phyloP scores from a whole-genome alignment of 2,329 filamentous ascomycete genomes.

The Colletotrichum kahawae region DNA sequence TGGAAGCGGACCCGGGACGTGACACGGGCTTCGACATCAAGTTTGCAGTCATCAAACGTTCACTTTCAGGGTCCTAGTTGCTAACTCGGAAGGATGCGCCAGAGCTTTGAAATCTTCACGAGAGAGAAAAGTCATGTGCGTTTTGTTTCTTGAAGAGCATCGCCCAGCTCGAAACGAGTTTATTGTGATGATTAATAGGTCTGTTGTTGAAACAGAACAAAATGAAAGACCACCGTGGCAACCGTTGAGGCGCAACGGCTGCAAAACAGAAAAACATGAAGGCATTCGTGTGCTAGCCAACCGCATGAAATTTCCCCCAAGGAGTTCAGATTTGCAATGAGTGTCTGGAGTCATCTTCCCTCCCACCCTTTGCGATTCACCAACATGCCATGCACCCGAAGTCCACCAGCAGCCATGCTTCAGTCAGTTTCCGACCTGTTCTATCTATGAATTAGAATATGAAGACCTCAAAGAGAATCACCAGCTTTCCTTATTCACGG shows the following conservation, averaged over 20 bases:
- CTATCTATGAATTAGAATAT: neutral
- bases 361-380: neutral
- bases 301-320: neutral
- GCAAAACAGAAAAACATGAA: neutral
- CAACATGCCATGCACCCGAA: neutral
- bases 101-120: neutral
- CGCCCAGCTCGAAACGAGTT: neutral
- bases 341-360: neutral
- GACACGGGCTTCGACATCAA: neutral
- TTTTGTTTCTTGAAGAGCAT: neutral
- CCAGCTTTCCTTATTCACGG: neutral
- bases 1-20: neutral
- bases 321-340: neutral
- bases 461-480: neutral
- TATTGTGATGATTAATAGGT: neutral
- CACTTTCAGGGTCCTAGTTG: neutral
- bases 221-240: neutral
- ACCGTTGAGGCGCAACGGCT: neutral
- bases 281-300: neutral
- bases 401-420: neutral
- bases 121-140: neutral
- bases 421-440: neutral
- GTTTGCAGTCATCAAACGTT: neutral
- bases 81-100: neutral
- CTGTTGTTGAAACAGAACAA: neutral